phyloP scores from a whole-genome alignment of 2,329 filamentous ascomycete genomes.

The Camptophora hylomeconis region DNA sequence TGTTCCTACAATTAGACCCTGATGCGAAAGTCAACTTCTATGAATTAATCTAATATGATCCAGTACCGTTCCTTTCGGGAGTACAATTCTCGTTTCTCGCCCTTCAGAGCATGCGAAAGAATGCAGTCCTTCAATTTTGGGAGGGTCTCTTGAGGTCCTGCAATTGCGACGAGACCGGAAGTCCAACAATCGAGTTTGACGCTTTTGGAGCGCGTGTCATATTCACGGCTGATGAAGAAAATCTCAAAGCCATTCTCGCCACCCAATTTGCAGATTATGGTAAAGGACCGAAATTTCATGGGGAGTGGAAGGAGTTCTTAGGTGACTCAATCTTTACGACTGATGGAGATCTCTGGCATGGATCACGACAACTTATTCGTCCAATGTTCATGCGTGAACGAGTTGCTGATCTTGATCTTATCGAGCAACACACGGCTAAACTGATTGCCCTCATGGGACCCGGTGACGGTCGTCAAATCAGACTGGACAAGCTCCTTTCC shows the following conservation, averaged over 20 bases:
- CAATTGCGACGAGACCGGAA: neutral
- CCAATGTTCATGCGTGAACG: conserved; percentile 82
- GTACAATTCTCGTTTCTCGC: no score
- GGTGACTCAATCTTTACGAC: conserved; percentile 79
- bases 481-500: conserved; percentile 68
- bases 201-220: no score
- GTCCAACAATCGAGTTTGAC: no score
- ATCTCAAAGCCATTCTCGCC: conserved; percentile 82
- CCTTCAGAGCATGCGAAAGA: no score
- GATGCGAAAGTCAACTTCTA: no score
- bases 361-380: conserved; percentile 68
- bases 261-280: conserved; percentile 78
- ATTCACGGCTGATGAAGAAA: conserved; percentile 72
- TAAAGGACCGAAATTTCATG: conserved; percentile 64
- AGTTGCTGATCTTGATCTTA: conserved; percentile 68
- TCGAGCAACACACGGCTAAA: conserved; percentile 65
- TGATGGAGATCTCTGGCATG: conserved; percentile 68
- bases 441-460: conserved; percentile 54
- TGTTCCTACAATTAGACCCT: no score
- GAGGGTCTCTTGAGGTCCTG: neutral
- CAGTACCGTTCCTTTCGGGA: no score
- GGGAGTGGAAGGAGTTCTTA: conserved; percentile 64
- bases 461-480: conserved; percentile 37
- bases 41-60: no score
- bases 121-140: no score